Base-by-base conservation (phyloP, 345 rosid species). In the Nephelium lappaceum region DNA sequence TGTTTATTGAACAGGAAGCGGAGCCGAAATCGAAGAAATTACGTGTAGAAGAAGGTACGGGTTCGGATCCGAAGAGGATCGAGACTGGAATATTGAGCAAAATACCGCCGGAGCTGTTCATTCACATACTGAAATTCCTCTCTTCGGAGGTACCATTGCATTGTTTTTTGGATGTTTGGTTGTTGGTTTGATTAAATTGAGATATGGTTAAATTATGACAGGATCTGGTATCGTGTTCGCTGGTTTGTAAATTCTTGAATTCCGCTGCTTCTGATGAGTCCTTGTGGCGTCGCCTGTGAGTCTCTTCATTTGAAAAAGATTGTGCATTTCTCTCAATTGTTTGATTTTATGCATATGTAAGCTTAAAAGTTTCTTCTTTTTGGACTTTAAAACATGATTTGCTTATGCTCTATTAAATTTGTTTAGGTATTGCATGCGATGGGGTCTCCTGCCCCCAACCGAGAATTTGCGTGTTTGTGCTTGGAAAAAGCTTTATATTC, bases 211-310 rank as follows among this genome's bases (percentile, higher is more conserved):
- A 27, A 38, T 74, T 31, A 41, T 77, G 43, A 27, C 87, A 93
- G 99, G 99, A 95, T 88, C 98, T 95, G 69, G 80, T 95, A 67
- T 85, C 98, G 7, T 93, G 99, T 79, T 90, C 98, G 24, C 79
- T 87, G 83, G 97, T 86, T 23, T 95, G 98, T 83, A 95, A 83
- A 83, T 92, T 87, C 81, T 84, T 95, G 64, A 91, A 85, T 77
- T 84, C 51, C 75, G 98, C 95, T 49, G 97, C 98, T 7, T 84
- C 94, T 43, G 99, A 95, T 76, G 99, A 95, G 84, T 89, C 96
- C 79, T 80, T 95, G 64, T 95, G 99, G 99, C 96, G 95, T 77
- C 98, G 97, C 76, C 82, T 95, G 98, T 95, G 80, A 90, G 97
- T 85, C 47, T 76, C 77, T 72, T 84, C 3, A 60, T 23, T 60